phyloP scores from a whole-genome alignment of 805 yeast genomes.

The Zygoascus ofunaensis region DNA sequence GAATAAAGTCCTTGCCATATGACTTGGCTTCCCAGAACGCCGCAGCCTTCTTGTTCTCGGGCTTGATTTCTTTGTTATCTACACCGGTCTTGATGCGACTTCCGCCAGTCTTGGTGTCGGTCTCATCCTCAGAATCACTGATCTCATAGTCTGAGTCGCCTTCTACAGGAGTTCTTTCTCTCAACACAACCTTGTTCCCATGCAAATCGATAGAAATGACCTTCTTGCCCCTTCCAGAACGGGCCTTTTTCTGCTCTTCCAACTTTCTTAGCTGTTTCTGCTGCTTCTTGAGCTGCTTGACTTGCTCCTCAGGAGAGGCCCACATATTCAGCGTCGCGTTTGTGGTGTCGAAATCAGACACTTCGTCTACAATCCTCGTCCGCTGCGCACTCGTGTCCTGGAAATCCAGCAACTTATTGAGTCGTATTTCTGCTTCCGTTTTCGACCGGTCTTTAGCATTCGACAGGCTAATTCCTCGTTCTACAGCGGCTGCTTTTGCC shows the following conservation, averaged over 20 bases:
- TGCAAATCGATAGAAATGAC: constrained; percentile 69
- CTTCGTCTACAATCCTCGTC: constrained; percentile 86
- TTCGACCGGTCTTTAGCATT: constrained; percentile 36
- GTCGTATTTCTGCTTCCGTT: constrained; percentile 61
- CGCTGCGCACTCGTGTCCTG: constrained; percentile 85
- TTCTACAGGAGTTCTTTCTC: constrained; percentile 12
- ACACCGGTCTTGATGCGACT: constrained; percentile 1
- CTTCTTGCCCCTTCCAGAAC: constrained; percentile 65
- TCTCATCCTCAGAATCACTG: constrained; percentile 16
- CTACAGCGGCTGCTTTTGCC: constrained; percentile 33
- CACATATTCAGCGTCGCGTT: constrained; percentile 52
- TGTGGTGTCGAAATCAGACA: constrained; percentile 74
- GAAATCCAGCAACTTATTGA: constrained; percentile 65
- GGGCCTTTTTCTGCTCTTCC: constrained; percentile 47
- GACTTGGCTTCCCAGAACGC: constrained; percentile 13
- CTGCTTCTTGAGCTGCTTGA: constrained; percentile 76
- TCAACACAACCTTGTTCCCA: constrained; percentile 58
- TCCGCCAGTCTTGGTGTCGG: neutral
- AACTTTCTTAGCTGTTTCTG: constrained; percentile 62
- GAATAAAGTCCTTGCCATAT: constrained; percentile 16
- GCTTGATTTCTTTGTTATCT: constrained; percentile 5
- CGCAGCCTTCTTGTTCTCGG: neutral
- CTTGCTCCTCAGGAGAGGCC: constrained; percentile 79
- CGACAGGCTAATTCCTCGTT: constrained; percentile 14
- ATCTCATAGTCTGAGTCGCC: constrained; percentile 4